A percentile compares a stretch with the other conserved stretches of the same genome.
Evolutionary conservation across 2,329 filamentous ascomycete genomes (phyloP).

Genomic region (Colletotrichum echinochloae): DNA sequence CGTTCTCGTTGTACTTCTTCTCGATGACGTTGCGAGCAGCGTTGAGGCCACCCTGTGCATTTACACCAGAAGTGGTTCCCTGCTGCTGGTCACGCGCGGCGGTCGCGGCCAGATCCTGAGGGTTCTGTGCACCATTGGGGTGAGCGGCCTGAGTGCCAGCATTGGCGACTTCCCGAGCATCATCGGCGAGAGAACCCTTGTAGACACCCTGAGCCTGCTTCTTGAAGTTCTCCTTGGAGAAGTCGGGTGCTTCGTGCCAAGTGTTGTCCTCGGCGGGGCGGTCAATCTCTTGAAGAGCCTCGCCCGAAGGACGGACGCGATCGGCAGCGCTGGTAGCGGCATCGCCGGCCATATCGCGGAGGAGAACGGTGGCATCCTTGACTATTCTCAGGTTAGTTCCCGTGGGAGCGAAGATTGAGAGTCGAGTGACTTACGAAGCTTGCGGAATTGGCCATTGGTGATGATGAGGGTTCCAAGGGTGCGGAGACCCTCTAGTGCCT

Average conservation of each 20-base stretch:
- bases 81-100: conserved; percentile 61
- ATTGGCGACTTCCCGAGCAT: conserved; percentile 70
- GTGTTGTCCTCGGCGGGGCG: conserved; percentile 88
- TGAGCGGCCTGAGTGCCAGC: conserved; percentile 69
- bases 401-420: fast-evolving
- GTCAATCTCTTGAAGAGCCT: conserved; percentile 82
- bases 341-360: conserved; percentile 93
- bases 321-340: conserved; percentile 83
- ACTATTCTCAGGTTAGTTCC: conserved; percentile 56
- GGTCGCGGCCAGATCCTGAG: conserved; percentile 61
- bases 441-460: conserved; percentile 96
- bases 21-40: conserved; percentile 60
- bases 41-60: conserved; percentile 62
- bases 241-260: conserved; percentile 88
- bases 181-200: conserved; percentile 65
- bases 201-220: conserved; percentile 74
- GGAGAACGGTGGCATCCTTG: conserved; percentile 81
- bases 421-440: conserved; percentile 74
- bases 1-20: conserved; percentile 69
- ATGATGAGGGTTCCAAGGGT: conserved; percentile 90
- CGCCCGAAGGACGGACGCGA: conserved; percentile 81
- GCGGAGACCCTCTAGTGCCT: conserved; percentile 85
- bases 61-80: conserved; percentile 58
- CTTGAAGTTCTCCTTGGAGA: conserved; percentile 78
- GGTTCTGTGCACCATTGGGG: conserved; percentile 65